Percentiles rank a stretch among this genome's conserved stretches.
Evolutionary conservation across 495 filamentous ascomycete genomes (phyloP).

Genomic region (Hypomontagnella monticulosa): DNA sequence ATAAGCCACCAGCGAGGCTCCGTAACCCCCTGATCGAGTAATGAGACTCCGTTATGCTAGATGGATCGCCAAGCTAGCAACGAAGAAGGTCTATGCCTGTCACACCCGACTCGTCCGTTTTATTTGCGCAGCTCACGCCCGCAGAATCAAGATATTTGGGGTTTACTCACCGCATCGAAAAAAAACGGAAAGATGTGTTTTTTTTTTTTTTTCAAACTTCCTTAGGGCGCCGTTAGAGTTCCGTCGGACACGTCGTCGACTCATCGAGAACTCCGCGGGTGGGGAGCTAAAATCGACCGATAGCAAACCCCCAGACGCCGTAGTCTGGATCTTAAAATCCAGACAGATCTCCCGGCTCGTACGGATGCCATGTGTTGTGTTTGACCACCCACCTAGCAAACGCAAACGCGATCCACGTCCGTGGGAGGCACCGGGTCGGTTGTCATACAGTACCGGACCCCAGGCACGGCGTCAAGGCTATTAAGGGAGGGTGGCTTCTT

Average conservation of each 20-base stretch:
- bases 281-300: too few relatives aligned
- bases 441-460: too few relatives aligned
- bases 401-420: not conserved
- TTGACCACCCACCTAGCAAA: not conserved
- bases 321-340: conserved; percentile 4
- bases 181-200: not conserved
- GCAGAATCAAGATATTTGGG: not conserved
- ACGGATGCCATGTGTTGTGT: not conserved
- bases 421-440: too few relatives aligned
- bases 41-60: not conserved
- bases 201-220: too few relatives aligned
- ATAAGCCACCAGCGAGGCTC: not conserved
- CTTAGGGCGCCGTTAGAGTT: too few relatives aligned
- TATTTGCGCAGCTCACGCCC: not conserved
- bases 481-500: too few relatives aligned
- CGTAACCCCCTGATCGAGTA: conserved; percentile 11
- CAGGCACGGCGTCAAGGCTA: too few relatives aligned
- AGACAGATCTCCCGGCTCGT: too few relatives aligned
- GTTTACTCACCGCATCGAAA: too few relatives aligned
- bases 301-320: conserved; percentile 13
- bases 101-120: not conserved
- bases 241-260: too few relatives aligned
- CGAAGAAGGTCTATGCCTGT: not conserved
- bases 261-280: too few relatives aligned
- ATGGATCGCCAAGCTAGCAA: too few relatives aligned